These are phyloP conservation scores for Zymoseptoria pseudotritici DNA, from an alignment of 2,329 filamentous ascomycete genomes.

Conservation along the genomic window DNA sequence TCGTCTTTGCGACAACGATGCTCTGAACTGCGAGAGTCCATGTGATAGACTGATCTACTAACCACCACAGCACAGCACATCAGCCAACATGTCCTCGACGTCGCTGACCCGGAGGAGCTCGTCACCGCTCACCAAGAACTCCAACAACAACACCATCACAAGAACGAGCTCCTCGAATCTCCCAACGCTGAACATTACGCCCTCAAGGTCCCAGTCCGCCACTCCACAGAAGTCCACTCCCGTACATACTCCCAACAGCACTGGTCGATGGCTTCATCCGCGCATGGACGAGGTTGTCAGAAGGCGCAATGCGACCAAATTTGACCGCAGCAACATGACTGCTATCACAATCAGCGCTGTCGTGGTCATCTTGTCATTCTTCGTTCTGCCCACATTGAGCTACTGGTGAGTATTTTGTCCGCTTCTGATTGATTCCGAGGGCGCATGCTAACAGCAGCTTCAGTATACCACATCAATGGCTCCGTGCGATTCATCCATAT, in stretches of 20 bases:
- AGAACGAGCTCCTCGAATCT: slow-evolving; percentile 8
- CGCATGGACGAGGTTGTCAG: slow-evolving; percentile 77
- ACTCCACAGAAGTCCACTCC: slow-evolving; percentile 16
- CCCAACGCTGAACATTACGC: slow-evolving; percentile 11
- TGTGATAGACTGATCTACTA: slow-evolving; percentile 2
- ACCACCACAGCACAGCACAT: slow-evolving; percentile 6
- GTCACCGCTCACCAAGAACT: background rate
- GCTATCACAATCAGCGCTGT: slow-evolving; percentile 61
- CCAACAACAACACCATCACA: background rate
- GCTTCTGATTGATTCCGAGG: background rate
- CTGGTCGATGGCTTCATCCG: slow-evolving; percentile 68
- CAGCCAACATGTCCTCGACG: slow-evolving; percentile 22
- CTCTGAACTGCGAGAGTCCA: background rate
- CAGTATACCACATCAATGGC: slow-evolving; percentile 15
- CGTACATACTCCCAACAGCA: slow-evolving; percentile 48
- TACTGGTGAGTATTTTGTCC: slow-evolving; percentile 12
- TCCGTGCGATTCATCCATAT: slow-evolving; percentile 16
- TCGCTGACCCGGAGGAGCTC: slow-evolving; percentile 6
- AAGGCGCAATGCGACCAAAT: slow-evolving; percentile 69
- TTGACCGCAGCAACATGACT: slow-evolving; percentile 68
- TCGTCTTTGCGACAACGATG: background rate
- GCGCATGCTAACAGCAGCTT: background rate
- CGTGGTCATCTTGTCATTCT: slow-evolving; percentile 46
- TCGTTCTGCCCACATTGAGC: slow-evolving; percentile 27
- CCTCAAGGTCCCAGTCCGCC: slow-evolving; percentile 3